A percentile compares a stretch with the other conserved stretches of the same genome.
These are phyloP conservation scores for Pichia inconspicua DNA, from an alignment of 1,139 yeast genomes.

Conservation along the genomic window DNA sequence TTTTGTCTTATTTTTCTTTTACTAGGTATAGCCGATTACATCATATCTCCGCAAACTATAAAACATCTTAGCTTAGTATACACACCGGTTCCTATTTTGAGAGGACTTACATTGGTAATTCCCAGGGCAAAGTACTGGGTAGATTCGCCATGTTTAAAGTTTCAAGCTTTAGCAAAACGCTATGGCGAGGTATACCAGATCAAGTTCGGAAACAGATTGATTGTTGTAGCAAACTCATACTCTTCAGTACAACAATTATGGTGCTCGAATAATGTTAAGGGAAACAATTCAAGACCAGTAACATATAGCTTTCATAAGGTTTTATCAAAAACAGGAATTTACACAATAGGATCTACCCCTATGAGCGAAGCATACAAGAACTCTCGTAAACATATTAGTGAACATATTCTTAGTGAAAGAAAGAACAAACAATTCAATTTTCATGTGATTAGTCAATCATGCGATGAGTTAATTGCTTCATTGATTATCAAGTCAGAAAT, in stretches of 20 bases:
- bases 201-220: constrained; percentile 47
- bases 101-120: constrained; percentile 19
- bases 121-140: constrained; percentile 18
- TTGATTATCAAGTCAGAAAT: constrained; percentile 1
- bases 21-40: neutral
- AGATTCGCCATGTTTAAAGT: constrained; percentile 41
- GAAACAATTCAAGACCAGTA: constrained; percentile 61
- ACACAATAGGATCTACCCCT: constrained; percentile 75
- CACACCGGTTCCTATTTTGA: constrained; percentile 22
- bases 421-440: constrained; percentile 30
- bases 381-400: constrained; percentile 48
- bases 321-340: constrained; percentile 45
- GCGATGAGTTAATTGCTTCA: constrained; percentile 28
- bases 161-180: constrained; percentile 38
- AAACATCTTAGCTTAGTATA: constrained; percentile 17
- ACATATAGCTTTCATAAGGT: constrained; percentile 62
- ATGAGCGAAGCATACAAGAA: constrained; percentile 45
- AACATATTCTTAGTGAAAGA: constrained; percentile 37
- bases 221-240: constrained; percentile 59
- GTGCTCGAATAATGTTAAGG: constrained; percentile 40
- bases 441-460: constrained; percentile 39
- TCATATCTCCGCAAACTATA: constrained; percentile 14
- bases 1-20: neutral
- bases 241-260: constrained; percentile 48
- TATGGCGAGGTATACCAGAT: constrained; percentile 54